Percentiles rank a stretch among this genome's conserved stretches.
Evolutionary conservation across 352 stramenopile genomes (phyloP).

Genomic region (Phytophthora megakarya): DNA sequence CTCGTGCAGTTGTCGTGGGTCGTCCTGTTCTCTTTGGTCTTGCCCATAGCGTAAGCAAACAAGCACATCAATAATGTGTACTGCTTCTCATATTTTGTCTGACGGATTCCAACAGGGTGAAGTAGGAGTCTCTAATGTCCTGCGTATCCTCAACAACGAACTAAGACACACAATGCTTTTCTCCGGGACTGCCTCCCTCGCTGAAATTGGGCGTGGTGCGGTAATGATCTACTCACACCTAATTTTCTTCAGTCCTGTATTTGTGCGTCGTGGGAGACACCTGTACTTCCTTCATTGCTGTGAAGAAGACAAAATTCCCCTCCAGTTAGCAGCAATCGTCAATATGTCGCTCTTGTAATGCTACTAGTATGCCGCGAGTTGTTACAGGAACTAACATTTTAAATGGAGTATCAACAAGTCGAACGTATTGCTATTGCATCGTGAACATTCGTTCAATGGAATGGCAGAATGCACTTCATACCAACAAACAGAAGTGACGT

Average conservation of each 20-base stretch:
- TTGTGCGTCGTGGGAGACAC: slow-evolving; percentile 33
- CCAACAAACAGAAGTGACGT: slow-evolving; percentile 10
- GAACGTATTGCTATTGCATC: slow-evolving; percentile 8
- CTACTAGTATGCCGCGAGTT: neutral
- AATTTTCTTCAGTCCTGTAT: slow-evolving; percentile 18
- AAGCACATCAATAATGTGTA: neutral
- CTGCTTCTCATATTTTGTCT: neutral
- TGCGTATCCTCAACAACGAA: slow-evolving; percentile 92
- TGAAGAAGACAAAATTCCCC: slow-evolving; percentile 28
- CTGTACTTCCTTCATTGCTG: slow-evolving; percentile 20
- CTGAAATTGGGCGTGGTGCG: slow-evolving; percentile 55
- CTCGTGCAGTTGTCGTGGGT: slow-evolving; percentile 93
- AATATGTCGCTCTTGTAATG: neutral
- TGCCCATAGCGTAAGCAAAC: slow-evolving; percentile 72
- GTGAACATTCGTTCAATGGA: neutral
- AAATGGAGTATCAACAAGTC: slow-evolving; percentile 6
- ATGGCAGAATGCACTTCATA: slow-evolving; percentile 6
- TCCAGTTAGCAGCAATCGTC: neutral
- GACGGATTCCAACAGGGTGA: slow-evolving; percentile 52
- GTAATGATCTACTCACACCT: neutral
- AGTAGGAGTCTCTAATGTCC: slow-evolving; percentile 81
- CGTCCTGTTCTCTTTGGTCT: slow-evolving; percentile 95
- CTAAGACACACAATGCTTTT: slow-evolving; percentile 93
- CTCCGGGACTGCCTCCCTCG: slow-evolving; percentile 56
- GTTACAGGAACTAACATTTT: neutral